Conservation (phyloP, 495 filamentous ascomycete species). For the Xylaria grammica region DNA sequence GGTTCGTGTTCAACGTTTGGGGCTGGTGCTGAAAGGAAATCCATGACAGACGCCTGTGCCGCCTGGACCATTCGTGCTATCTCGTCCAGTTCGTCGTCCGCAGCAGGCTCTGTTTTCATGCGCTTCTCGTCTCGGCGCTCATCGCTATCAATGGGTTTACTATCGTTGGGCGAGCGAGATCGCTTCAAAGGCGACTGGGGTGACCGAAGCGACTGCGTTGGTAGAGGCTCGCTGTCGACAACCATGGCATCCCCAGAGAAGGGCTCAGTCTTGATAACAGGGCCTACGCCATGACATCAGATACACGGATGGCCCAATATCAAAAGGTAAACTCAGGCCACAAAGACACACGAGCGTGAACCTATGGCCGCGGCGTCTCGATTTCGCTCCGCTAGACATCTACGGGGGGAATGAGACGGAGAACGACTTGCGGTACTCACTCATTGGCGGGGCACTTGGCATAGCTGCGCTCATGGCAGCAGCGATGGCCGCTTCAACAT, state of each 20-base stretch:
- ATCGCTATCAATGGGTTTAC: conserved; percentile 27
- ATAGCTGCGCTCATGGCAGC: conserved; percentile 36
- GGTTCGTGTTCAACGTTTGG: conserved; percentile 9
- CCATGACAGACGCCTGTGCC: conserved; percentile 36
- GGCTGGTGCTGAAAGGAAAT: conserved; percentile 26
- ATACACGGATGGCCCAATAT: neutral
- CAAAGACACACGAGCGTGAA: neutral
- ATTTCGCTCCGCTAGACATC: neutral
- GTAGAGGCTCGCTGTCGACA: conserved; percentile 26
- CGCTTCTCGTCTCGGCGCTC: conserved; percentile 38
- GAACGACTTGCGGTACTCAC: conserved; percentile 26
- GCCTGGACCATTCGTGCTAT: conserved; percentile 36
- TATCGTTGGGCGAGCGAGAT: conserved; percentile 30
- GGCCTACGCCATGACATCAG: conserved; percentile 27
- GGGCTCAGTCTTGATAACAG: conserved; percentile 32
- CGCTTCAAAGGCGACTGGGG: conserved; percentile 40
- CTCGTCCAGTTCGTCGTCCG: conserved; percentile 31
- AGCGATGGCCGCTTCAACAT: conserved; percentile 40
- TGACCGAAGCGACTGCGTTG: conserved; percentile 4
- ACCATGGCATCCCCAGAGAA: conserved; percentile 30
- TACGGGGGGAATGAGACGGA: neutral
- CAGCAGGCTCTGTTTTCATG: conserved; percentile 37
- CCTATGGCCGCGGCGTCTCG: neutral
- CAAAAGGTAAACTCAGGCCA: neutral
- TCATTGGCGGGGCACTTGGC: conserved; percentile 27